Base-by-base conservation (phyloP, 306 rosid species). In the Adenanthera pavonina region DNA sequence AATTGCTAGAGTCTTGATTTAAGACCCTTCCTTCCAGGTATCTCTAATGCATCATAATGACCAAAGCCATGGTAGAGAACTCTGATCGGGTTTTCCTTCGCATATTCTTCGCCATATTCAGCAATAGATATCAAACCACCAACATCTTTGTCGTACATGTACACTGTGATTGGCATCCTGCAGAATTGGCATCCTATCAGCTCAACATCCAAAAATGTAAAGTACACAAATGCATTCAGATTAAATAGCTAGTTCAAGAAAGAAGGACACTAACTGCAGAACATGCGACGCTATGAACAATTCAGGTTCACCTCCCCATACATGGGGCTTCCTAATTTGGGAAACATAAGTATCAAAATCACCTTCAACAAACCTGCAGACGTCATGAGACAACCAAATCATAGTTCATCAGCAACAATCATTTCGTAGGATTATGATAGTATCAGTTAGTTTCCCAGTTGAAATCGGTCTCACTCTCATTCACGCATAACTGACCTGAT, bases 221-320 rank as follows among this genome's bases (percentile, higher is more conserved):
- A 56, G 78, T 14, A 65, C 35, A 75, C 9, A 56, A 72, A 14
- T 51, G 49, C 25, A 60, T 52, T 5, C 10, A 82, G 74, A 74
- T 25, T 44, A 78, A 70, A 49, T 69, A 46, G 75, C 59, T 17
- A 5, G 72, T 17, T 57, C 72, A 43, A 73, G 72, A 78, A 66
- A 77, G 76, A 72, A 47, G 67, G 17, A 34, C 75, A 77, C 93
- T 85, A 72, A 95, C 99, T 68, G 83, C 81, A 95, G 92, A 83
- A 95, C 96, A 81, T 90, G 99, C 5, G 99, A 95, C 64, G 97
- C 97, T 90, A 95, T 92, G 87, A 95, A 87, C 71, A 95, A 80
- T 78, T 95, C 99, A 5, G 99, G 97, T 80, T 95, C 99, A 13
- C 99, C 99, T 71, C 99, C 99, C 99, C 99, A 95, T 57, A 95